Conservation (phyloP, 1,139 yeast genomes). For the Ogataea hybrid region DNA sequence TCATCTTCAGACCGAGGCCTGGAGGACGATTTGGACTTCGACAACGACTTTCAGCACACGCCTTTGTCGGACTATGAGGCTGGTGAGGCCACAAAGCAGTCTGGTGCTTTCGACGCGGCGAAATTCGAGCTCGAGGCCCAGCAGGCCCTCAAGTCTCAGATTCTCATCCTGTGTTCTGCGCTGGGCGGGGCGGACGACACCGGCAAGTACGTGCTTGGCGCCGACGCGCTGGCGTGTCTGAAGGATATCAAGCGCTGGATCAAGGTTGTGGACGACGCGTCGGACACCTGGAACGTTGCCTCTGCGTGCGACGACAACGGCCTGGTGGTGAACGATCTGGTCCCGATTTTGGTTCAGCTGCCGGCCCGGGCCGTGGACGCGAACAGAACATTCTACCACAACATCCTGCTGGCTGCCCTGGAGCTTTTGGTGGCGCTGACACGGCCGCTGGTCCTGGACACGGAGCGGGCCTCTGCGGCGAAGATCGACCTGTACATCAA, state of each 20-base stretch:
- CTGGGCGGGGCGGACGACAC: constrained; percentile 74
- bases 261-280: constrained; percentile 73
- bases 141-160: constrained; percentile 59
- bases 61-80: constrained; percentile 15
- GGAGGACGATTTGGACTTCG: constrained; percentile 29
- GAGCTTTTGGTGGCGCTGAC: constrained; percentile 83
- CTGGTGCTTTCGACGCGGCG: constrained; percentile 1
- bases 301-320: constrained; percentile 84
- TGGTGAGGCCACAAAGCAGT: constrained; percentile 12
- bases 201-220: constrained; percentile 74
- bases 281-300: constrained; percentile 74
- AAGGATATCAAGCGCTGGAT: constrained; percentile 90
- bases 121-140: constrained; percentile 24
- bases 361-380: constrained; percentile 37
- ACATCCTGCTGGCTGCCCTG: constrained; percentile 66
- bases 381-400: constrained; percentile 41
- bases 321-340: constrained; percentile 67
- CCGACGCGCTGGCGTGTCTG: constrained; percentile 86
- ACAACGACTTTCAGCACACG: constrained; percentile 13
- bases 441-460: constrained; percentile 65
- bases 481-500: constrained; percentile 60
- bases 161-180: constrained; percentile 72
- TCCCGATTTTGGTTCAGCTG: constrained; percentile 78
- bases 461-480: constrained; percentile 48
- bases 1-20: constrained; percentile 27